These are phyloP conservation scores for Penicillium olsonii DNA, from an alignment of 2,329 filamentous ascomycete genomes.

Conservation along the genomic window DNA sequence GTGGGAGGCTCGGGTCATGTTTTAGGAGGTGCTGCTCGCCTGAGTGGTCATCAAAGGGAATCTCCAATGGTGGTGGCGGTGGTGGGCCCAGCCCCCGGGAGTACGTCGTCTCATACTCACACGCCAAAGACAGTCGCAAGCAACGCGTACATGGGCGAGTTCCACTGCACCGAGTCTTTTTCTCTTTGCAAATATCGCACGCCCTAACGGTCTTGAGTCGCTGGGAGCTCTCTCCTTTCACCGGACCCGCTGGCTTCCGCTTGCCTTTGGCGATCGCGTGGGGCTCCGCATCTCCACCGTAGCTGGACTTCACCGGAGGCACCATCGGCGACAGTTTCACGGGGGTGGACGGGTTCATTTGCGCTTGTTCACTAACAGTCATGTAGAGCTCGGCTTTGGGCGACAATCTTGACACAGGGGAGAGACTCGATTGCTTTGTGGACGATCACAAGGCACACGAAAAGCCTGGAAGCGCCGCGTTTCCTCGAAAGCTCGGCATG, in stretches of 20 bases:
- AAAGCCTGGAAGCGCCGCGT: neutral
- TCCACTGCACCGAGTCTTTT: conserved; percentile 16
- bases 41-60: neutral
- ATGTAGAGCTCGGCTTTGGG: no score
- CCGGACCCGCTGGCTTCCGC: conserved; percentile 26
- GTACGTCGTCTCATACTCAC: conserved; percentile 34
- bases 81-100: conserved; percentile 28
- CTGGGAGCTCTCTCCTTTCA: conserved; percentile 16
- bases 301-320: neutral
- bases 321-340: neutral
- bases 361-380: no score
- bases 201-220: conserved; percentile 33
- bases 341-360: neutral
- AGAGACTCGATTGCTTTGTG: no score
- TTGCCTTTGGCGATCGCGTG: conserved; percentile 10
- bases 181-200: no score
- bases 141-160: conserved; percentile 33
- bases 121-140: conserved; percentile 25
- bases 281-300: neutral
- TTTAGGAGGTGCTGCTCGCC: no score
- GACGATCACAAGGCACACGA: no score
- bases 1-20: no score
- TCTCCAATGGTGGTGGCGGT: conserved; percentile 15
- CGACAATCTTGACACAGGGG: no score
- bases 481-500: neutral